Evolutionary conservation across 2,329 filamentous ascomycete genomes (phyloP), one percentile per base, ranked within the genome.

Genomic region (Colletotrichum falcatum): DNA sequence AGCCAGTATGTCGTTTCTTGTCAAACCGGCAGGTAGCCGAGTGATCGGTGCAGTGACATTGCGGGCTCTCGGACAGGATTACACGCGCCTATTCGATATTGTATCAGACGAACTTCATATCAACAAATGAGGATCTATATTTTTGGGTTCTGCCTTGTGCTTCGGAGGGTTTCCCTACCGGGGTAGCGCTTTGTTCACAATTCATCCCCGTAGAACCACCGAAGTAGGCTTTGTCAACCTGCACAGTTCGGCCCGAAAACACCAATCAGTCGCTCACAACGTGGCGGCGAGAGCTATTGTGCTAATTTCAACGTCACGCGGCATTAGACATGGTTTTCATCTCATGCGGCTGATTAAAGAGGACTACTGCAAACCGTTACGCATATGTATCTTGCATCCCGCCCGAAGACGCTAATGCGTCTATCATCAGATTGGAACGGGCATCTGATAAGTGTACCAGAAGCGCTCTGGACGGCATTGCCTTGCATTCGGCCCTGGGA

Each of bases 201-300:
- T 54, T 63, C 64, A 33, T 71, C 59, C 64, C 68, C 68, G 53
- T 39, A 23, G 1, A 23, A 28, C 51, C 42, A 20, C 26, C 23
- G 9, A 8, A 39, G 11, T 9, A 30, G 20, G 12, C 59, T 67
- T 55, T 48, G 46, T 55, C 51, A 68, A 58, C 16, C 56, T 71
- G 68, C 68, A 71, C 65, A 35, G 59, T 71, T 68, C 68, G 68
- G 68, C 64, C 65, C 68, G 68, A 60, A 59, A 54, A 20, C 65
- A 68, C 33, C 23, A 26, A 37, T 28, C 28, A 59, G 54, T 39
- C 46, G 59, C 30, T 53, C 8, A 33, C 68, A 63, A 63, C 46
- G 53, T 68, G 53, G 51, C 1, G n/a, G 5, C 23, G 11, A 53
- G 51, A n/a, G 18, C 20, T 4, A 26, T 4, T 23, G 16, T 30